phyloP scores from a whole-genome alignment of 768 basidiomycete genomes.

The Tylopilus balloui region DNA sequence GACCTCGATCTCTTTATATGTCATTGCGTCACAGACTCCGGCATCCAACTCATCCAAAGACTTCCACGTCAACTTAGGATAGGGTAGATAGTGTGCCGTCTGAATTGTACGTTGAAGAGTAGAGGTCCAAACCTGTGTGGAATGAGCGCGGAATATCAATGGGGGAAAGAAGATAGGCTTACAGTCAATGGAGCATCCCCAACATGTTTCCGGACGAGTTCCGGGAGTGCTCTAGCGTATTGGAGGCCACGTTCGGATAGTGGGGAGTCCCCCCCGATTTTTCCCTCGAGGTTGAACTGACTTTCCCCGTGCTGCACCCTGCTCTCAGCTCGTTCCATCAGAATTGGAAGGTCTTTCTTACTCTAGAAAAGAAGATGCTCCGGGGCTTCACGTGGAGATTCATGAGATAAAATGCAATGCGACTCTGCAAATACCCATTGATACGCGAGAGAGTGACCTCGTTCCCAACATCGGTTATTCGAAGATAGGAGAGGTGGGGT shows the following conservation, averaged over 20 bases:
- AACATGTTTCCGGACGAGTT: conserved; percentile 83
- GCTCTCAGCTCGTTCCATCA: conserved; percentile 3
- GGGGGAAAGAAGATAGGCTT: conserved; percentile 17
- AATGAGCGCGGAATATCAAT: background rate
- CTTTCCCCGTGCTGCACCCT: conserved; percentile 87
- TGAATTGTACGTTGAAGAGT: conserved; percentile 91
- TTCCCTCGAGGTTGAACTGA: conserved; percentile 92
- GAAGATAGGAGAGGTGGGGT: conserved; percentile 82
- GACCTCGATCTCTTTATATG: conserved; percentile 97
- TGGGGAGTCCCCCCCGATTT: conserved; percentile 95
- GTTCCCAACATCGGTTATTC: conserved; percentile 90
- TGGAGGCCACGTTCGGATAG: conserved; percentile 79
- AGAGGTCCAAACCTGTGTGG: conserved; percentile 94
- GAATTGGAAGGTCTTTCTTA: conserved; percentile 37
- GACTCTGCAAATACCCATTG: conserved; percentile 92
- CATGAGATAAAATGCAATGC: conserved; percentile 98
- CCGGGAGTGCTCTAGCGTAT: conserved; percentile 84
- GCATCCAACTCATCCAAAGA: conserved; percentile 97
- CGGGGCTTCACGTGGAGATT: conserved; percentile 95
- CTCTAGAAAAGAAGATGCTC: conserved; percentile 93
- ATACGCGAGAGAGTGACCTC: conserved; percentile 85
- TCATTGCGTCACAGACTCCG: conserved; percentile 99
- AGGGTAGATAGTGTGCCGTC: conserved; percentile 77
- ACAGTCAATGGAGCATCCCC: conserved; percentile 87
- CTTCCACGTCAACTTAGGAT: conserved; percentile 96